A percentile compares a stretch with the other conserved stretches of the same genome.
Conservation (phyloP, 345 rosid genomes). For the Salix brachista region DNA sequence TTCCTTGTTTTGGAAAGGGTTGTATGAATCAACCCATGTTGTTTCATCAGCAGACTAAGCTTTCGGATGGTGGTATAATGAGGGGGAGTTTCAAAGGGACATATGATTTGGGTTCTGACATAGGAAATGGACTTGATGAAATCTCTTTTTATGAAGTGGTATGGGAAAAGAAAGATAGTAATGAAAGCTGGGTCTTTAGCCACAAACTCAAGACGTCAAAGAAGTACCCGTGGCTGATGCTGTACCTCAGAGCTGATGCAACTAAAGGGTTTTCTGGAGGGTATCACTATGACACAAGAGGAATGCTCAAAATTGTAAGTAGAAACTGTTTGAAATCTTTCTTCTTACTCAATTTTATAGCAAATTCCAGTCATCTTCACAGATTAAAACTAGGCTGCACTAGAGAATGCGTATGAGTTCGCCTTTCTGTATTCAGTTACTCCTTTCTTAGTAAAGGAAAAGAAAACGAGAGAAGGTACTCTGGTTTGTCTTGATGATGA, state of each 20-base stretch:
- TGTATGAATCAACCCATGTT: conserved; percentile 32
- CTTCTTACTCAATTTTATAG: not conserved
- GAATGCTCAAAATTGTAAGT: conserved; percentile 32
- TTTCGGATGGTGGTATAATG: conserved; percentile 11
- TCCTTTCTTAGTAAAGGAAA: too few species aligned
- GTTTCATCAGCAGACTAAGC: conserved; percentile 22
- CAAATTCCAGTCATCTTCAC: not conserved
- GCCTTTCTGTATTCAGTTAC: too few species aligned
- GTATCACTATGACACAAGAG: conserved; percentile 32
- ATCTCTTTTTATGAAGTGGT: conserved; percentile 25
- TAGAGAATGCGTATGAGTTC: not conserved
- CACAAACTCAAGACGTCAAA: conserved; percentile 34
- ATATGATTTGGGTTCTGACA: conserved; percentile 22
- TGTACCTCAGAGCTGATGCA: conserved; percentile 36
- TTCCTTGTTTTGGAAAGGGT: conserved; percentile 32
- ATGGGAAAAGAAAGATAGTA: conserved; percentile 23
- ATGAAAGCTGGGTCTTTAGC: conserved; percentile 22
- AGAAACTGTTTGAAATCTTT: not conserved
- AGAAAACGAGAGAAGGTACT: too few species aligned
- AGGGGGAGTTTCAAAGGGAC: conserved; percentile 29
- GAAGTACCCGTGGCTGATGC: conserved; percentile 36
- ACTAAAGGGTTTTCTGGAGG: conserved; percentile 32
- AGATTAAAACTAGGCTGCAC: not conserved
- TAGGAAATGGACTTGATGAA: conserved; percentile 4
- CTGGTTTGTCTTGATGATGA: too few species aligned